phyloP scores from a whole-genome alignment of 805 yeast species.

The Brettanomyces sp. region DNA sequence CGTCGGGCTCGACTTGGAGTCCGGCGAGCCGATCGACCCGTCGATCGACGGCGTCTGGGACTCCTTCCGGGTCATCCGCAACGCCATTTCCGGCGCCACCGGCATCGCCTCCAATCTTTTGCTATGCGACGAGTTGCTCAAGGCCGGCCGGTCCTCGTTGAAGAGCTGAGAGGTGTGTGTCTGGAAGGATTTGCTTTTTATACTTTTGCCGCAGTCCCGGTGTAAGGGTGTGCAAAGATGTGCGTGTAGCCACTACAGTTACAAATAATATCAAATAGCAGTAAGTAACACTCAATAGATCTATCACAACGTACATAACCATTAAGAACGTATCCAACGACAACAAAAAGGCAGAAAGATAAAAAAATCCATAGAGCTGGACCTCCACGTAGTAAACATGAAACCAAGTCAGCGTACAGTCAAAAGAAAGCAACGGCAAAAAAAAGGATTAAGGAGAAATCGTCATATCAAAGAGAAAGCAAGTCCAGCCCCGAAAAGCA shows the following conservation, averaged over 20 bases:
- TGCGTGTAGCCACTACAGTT: background rate
- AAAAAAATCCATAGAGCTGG: no score
- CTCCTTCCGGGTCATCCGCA: constrained; percentile 86
- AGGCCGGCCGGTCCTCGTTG: constrained; percentile 92
- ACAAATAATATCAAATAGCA: no score
- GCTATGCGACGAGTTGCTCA: constrained; percentile 89
- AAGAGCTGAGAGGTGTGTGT: constrained; percentile 34
- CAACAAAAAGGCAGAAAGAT: background rate
- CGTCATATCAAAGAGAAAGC: no score
- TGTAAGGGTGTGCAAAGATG: no score
- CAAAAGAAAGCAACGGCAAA: no score
- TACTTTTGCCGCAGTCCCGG: no score
- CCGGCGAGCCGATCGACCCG: constrained; percentile 96
- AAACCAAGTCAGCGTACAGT: no score
- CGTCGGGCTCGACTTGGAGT: constrained; percentile 82
- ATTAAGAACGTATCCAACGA: background rate
- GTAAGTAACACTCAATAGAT: background rate
- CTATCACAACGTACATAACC: background rate
- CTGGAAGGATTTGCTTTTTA: no score
- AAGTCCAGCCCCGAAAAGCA: no score
- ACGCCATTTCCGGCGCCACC: constrained; percentile 84
- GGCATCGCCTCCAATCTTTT: constrained; percentile 90
- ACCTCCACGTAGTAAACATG: no score
- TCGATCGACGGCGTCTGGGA: constrained; percentile 94
- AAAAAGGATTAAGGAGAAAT: no score